phyloP scores from a whole-genome alignment of 805 yeast species.

The Candida sonorensis region DNA sequence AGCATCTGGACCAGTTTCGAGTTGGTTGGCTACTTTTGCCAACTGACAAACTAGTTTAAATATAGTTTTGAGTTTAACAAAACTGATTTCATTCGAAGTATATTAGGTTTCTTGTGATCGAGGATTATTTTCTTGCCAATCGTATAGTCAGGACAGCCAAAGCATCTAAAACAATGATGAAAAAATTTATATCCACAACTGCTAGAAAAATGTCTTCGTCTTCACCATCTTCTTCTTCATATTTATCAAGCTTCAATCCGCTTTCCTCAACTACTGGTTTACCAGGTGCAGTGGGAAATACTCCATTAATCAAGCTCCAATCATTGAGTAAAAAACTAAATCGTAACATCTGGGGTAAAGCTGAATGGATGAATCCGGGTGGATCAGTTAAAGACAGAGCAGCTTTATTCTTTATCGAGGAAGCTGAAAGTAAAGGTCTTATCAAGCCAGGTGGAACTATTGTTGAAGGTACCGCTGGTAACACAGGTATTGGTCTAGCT shows the following conservation, averaged over 20 bases:
- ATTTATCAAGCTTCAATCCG: conserved; percentile 49
- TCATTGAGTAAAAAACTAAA: conserved; percentile 51
- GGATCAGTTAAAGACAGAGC: conserved; percentile 92
- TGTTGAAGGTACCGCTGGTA: conserved; percentile 93
- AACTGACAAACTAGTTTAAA: too few species aligned
- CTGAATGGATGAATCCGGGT: conserved; percentile 91
- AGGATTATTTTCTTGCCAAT: too few species aligned
- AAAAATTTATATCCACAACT: conserved; percentile 12
- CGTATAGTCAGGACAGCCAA: too few species aligned
- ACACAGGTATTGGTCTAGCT: conserved; percentile 92
- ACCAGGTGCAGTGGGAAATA: conserved; percentile 85
- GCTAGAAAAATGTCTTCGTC: not conserved
- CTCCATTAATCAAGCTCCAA: conserved; percentile 68
- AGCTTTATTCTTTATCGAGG: conserved; percentile 67
- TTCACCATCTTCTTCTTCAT: conserved; percentile 11
- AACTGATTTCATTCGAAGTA: too few species aligned
- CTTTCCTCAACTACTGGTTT: conserved; percentile 61
- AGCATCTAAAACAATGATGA: conserved; percentile 1
- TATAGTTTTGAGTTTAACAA: too few species aligned
- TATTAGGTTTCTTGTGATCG: too few species aligned
- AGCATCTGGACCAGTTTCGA: too few species aligned
- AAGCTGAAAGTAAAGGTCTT: conserved; percentile 66
- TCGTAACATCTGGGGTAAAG: conserved; percentile 79
- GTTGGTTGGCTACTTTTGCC: too few species aligned
- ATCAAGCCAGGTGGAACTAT: conserved; percentile 76